A percentile compares a stretch with the other conserved stretches of the same genome.
phyloP scores from a whole-genome alignment of 1,284 basidiomycete species.

The Sanghuangporus weigelae region DNA sequence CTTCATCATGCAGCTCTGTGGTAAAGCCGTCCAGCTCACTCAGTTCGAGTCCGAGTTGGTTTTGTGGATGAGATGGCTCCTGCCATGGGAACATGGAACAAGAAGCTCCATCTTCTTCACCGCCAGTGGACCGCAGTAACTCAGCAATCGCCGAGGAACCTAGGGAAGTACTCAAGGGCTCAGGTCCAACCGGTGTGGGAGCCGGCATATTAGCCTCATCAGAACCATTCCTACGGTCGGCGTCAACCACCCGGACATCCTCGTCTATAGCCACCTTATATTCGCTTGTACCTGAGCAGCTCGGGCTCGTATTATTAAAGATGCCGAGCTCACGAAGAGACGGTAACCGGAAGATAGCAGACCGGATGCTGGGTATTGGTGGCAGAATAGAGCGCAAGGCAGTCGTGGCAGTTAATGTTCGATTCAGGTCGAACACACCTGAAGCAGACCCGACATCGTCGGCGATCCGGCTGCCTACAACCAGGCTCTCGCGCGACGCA shows the following conservation, averaged over 20 bases:
- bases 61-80: constrained; percentile 15
- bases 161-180: not conserved
- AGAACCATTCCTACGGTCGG: not conserved
- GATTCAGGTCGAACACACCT: not conserved
- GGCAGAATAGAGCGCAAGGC: not conserved
- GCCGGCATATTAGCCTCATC: not conserved
- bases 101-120: not conserved
- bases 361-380: not conserved
- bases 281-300: not conserved
- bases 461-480: not conserved
- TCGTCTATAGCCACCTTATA: not conserved
- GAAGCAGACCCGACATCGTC: not conserved
- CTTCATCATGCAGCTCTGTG: not conserved
- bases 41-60: constrained; percentile 12
- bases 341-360: constrained; percentile 6
- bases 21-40: not conserved
- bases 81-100: not conserved
- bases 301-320: not conserved
- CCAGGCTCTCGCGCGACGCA: not conserved
- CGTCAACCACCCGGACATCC: not conserved
- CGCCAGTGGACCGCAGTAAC: not conserved
- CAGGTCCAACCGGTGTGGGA: not conserved
- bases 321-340: constrained; percentile 16
- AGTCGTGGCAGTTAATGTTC: not conserved
- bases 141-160: not conserved